These are phyloP conservation scores for Cryptococcus hybrid DNA, from an alignment of 1,284 basidiomycete genomes.

Conservation along the genomic window DNA sequence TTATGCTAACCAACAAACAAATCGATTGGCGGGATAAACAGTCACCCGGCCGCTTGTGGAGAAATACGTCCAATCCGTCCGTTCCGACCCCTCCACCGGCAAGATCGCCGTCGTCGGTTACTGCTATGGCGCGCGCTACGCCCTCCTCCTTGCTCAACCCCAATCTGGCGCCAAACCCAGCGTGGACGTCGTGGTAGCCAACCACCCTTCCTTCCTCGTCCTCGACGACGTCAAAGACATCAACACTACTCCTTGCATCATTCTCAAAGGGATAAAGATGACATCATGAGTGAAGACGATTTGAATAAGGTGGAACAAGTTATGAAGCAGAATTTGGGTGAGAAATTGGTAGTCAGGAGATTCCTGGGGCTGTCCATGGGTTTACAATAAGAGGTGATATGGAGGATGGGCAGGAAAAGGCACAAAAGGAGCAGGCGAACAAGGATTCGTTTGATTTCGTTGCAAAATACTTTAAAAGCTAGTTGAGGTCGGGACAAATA, in stretches of 20 bases:
- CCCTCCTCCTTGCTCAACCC: conserved; percentile 54
- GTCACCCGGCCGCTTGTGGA: conserved; percentile 40
- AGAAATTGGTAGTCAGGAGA: conserved; percentile 57
- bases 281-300: conserved; percentile 25
- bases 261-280: conserved; percentile 45
- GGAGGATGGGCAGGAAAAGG: conserved; percentile 37
- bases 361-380: conserved; percentile 60
- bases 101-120: conserved; percentile 33
- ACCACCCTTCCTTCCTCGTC: conserved; percentile 67
- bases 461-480: conserved; percentile 6
- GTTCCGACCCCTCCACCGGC: conserved; percentile 33
- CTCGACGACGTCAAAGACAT: conserved; percentile 59
- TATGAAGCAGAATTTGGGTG: conserved; percentile 58
- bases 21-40: background rate
- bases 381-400: conserved; percentile 58
- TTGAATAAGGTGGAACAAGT: conserved; percentile 50
- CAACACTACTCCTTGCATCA: conserved; percentile 34
- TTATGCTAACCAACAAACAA: background rate
- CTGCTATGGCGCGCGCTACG: conserved; percentile 38
- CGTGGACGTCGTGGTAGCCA: conserved; percentile 57
- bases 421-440: conserved; percentile 59
- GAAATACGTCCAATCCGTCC: conserved; percentile 36
- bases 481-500: background rate
- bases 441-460: conserved; percentile 10
- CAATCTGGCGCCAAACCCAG: conserved; percentile 64